A percentile compares a stretch with the other conserved stretches of the same genome.
Evolutionary conservation across 441 rosid species (phyloP).

Genomic region (Sinapis alba): DNA sequence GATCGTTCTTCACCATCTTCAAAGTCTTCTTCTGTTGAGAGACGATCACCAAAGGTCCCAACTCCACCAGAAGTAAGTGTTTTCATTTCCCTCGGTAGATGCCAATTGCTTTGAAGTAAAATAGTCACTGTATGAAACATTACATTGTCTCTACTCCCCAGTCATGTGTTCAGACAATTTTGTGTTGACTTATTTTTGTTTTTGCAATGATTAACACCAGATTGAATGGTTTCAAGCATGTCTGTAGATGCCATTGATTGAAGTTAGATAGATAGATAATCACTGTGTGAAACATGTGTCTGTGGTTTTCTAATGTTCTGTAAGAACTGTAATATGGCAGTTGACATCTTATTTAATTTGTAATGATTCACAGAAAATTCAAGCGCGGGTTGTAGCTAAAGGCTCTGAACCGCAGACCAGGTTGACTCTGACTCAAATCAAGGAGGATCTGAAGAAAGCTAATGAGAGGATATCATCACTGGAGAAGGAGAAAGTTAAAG

Average conservation of each 20-base stretch:
- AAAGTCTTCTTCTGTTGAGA: background rate
- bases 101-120: too few relatives aligned
- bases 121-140: too few relatives aligned
- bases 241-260: background rate
- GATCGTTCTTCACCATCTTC: background rate
- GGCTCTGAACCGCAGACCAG: background rate
- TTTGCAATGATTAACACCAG: background rate
- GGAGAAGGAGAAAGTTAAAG: background rate
- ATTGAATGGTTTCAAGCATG: background rate
- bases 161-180: background rate
- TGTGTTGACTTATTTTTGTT: background rate
- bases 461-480: background rate
- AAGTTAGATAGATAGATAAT: background rate
- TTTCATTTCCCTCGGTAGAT: too few relatives aligned
- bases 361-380: background rate
- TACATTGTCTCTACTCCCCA: too few relatives aligned
- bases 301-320: too few relatives aligned
- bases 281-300: background rate
- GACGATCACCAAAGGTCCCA: background rate
- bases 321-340: background rate
- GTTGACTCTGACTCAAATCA: background rate
- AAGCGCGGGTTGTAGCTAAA: background rate
- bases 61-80: background rate
- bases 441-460: background rate
- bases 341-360: background rate